Base-by-base conservation (phyloP, 371 early-diverging fungal genomes). In the Thermomucor indicae-seudaticae region DNA sequence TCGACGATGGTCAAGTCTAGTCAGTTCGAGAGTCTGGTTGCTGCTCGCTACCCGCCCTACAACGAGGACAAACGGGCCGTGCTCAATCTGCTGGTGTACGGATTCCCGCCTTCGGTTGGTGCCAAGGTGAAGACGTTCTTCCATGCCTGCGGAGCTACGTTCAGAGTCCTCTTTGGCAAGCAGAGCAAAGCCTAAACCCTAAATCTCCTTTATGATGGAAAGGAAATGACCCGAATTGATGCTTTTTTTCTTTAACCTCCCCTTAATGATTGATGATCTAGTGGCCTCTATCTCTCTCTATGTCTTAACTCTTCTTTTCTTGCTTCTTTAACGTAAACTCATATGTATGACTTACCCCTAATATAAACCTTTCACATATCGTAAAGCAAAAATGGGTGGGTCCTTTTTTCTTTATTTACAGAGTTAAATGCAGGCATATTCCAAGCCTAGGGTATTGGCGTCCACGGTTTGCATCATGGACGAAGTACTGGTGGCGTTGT, bases 21-120 rank as follows among this genome's bases (percentile, higher is more conserved):
- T 49, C 70, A 68, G 4, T 53, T 72, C 38, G 82, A 81, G 41
- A 65, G 60, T 14, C 49, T 73, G 17, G 62, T 71, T 45, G 55
- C 63, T 12, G 63, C 70, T 32, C 62, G 76, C 51, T 81, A 81
- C 49, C 78, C 82, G 3, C 76, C 76, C 43, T 72, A 75, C 35
- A 62, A 32, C 35, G 64, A 63, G 0, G 62, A 64, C 29, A 75
- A 75, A 35, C 31, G 43, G 6, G 47, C 49, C 8, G 42, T 75
- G 16, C 44, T 72, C 50, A 35, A 30, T 24, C 2, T 56, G 17
- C 43, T 61, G n/a, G 34, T 52, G 0, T 61, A 48, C 38, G 56
- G 52, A 8, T 35, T 61, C 22, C 51, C 76, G n/a, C 20, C 38
- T 24, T 43, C 49, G 6, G n/a, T 65, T 5, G 58, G 60, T 16